Base-by-base conservation (phyloP, 2,329 filamentous ascomycete species). In the Alternaria burnsii region DNA sequence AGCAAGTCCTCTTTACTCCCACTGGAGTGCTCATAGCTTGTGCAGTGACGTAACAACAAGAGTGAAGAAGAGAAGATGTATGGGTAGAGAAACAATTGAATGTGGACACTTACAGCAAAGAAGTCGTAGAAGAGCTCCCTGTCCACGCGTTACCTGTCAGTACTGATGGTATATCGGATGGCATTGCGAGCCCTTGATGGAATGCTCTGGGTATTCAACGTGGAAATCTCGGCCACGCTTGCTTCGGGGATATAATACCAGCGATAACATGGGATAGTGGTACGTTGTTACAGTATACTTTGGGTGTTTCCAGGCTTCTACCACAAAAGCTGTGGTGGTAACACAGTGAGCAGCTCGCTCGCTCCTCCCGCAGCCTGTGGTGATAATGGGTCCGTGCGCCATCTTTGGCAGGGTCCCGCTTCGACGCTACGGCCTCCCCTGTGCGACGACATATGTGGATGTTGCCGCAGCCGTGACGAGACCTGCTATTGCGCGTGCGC, bases 361-460 rank as follows among this genome's bases (percentile, higher is more conserved):
- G 32, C 46, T 56, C 46, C 36, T 47, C 43, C 50, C 46, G 53
- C 46, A 46, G 32, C 32, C 52, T 47, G 46, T 57, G 53, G 58
- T 51, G 41, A 44, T 57, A 38, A 8, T 26, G 30, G 46, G 58
- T 8, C 58, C 58, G 58, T 60, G 58, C 57, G 34, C 28, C 42
- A 20, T 4, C n/a, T 40, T 16, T 36, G 32, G 32, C 36, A 55
- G 51, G 56, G 46, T 56, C 53, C 58, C 58, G 58, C 54, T 30
- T 58, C 58, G 57, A 61, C 65, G 66, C 63, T 62, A 60, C 58
- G 43, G 18, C 42, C 52, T 60, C 58, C 48, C 58, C 47, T 60
- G 58, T 60, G 54, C 58, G 42, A 57, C 47, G 54, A 43, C 54
- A 57, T 51, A 47, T 48, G 58, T 57, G 54, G 46, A 50, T 52